phyloP scores from a whole-genome alignment of 129 eudicot genomes.

The Oenanthe sinensis region DNA sequence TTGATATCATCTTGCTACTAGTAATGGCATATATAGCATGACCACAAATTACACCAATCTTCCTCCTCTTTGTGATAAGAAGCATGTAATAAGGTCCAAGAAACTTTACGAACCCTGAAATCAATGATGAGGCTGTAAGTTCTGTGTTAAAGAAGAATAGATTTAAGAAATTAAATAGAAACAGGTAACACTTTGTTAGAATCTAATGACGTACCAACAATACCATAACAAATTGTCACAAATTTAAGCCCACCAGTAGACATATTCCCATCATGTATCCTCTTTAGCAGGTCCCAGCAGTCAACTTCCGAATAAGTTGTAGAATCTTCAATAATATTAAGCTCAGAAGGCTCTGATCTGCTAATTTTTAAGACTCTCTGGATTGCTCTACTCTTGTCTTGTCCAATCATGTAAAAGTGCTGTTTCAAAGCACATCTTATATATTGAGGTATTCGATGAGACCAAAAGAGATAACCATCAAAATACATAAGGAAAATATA shows the following conservation, averaged over 20 bases:
- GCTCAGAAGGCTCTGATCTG: constrained; percentile 71
- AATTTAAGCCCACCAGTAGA: constrained; percentile 79
- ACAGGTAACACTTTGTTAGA: background rate
- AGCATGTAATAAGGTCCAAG: constrained; percentile 96
- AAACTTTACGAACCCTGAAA: constrained; percentile 82
- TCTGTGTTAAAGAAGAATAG: background rate
- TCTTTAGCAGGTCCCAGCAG: constrained; percentile 59
- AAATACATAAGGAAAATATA: background rate
- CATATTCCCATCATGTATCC: constrained; percentile 78
- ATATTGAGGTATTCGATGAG: background rate
- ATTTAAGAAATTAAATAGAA: background rate
- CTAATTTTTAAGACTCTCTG: constrained; percentile 84
- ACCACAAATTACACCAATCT: constrained; percentile 87
- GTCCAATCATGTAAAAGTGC: constrained; percentile 90
- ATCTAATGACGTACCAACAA: constrained; percentile 59
- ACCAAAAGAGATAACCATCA: background rate
- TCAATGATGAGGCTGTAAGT: constrained; percentile 18
- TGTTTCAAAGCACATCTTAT: constrained; percentile 16
- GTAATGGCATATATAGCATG: constrained; percentile 72
- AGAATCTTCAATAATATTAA: constrained; percentile 70
- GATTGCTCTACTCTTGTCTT: constrained; percentile 47
- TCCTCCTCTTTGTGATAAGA: constrained; percentile 78
- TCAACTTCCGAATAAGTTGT: constrained; percentile 57
- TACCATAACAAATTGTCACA: constrained; percentile 79
- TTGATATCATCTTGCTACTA: constrained; percentile 67